Evolutionary conservation across 805 yeast species (phyloP), one percentile per base, ranked within the genome.

Genomic region (Lipomyces yamanashiensis): DNA sequence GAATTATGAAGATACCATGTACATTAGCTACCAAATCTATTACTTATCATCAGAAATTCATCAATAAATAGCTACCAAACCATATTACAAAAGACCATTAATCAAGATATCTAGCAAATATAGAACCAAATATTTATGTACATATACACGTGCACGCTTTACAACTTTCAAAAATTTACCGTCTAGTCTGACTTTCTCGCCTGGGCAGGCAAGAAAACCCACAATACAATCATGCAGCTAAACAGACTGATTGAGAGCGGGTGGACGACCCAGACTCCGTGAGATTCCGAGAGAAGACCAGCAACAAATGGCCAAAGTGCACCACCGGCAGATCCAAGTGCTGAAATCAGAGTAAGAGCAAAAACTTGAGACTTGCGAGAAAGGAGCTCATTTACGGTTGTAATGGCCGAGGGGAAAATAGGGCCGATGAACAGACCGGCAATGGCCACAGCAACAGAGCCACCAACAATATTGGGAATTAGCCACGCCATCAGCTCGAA

Each of bases 261-360:
- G 2, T 67, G 71, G 17, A 72, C 52, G 2, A 69, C 64, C 53
- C 60, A 54, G 10, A 73, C 66, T 7, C 74, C 74, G 43, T 48
- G 53, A 12, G 47, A 39, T 59, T 78, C 76, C 36, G 80, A 70
- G 4, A 79, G 62, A 33, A 72, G 71, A 7, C 96, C 96, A 44
- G 85, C 79, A 1, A 84, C 54, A 65, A 85, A 87, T 0, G 95
- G 93, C 12, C 89, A 65, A 0, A 84, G 80, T 0, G 95, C 93
- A n/a, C 87, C 89, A 0, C 96, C 96, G 15, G 87, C 84, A 2
- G 92, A 91, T 6, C 96, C 96, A 64, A 89, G 72, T 0, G 95
- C 92, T 60, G 91, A 85, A 28, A 87, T 83, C 57, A 88, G 78
- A 0, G 95, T 91, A 7, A 90, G 81, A 1, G 91, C 92, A 21